Conservation (phyloP, 805 yeast species). For the Candida caryicola region DNA sequence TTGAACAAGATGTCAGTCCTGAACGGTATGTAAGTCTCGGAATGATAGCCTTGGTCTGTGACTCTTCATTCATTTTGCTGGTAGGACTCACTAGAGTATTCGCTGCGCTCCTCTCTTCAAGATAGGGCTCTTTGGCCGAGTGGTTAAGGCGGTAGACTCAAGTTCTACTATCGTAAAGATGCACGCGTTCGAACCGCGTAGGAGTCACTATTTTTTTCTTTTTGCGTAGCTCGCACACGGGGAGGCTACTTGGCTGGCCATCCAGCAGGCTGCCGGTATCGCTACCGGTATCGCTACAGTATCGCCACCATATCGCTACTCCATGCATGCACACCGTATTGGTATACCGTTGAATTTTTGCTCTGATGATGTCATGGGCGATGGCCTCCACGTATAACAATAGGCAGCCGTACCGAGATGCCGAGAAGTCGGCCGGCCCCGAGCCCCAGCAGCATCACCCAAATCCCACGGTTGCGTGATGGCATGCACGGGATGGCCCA, state of each 20-base stretch:
- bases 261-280: neutral
- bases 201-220: conserved; percentile 4
- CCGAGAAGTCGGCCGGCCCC: too few relatives aligned
- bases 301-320: neutral
- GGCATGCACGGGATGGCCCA: too few relatives aligned
- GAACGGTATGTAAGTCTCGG: neutral
- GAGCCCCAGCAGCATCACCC: too few relatives aligned
- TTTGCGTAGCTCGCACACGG: too few relatives aligned
- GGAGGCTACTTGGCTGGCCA: too few relatives aligned
- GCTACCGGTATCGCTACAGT: neutral
- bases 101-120: neutral
- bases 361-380: neutral
- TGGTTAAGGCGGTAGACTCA: conserved; percentile 7
- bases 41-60: too few relatives aligned
- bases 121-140: conserved; percentile 6
- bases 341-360: too few relatives aligned
- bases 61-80: too few relatives aligned
- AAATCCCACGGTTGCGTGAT: too few relatives aligned
- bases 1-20: too few relatives aligned
- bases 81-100: neutral
- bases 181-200: conserved; percentile 8
- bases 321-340: neutral
- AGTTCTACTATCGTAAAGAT: conserved; percentile 7
- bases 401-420: too few relatives aligned
- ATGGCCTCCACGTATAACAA: too few relatives aligned